Conservation (phyloP, 106 monocot species). For the Alisma plantagoaquatica region DNA sequence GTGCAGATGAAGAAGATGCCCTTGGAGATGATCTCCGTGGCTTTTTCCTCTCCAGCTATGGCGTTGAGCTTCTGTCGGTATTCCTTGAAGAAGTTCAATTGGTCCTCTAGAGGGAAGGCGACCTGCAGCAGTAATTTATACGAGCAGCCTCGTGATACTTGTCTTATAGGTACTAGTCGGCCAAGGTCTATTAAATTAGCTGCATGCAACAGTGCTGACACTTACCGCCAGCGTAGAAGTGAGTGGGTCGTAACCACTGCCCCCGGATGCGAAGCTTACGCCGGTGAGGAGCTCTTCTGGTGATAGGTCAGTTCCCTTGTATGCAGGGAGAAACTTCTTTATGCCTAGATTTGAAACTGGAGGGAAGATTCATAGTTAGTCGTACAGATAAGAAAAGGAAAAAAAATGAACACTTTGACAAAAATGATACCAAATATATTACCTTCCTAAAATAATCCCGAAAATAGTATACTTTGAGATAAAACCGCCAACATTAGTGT, state of each 20-base stretch:
- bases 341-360: conserved; percentile 56
- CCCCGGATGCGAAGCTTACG: conserved; percentile 88
- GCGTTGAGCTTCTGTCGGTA: conserved; percentile 34
- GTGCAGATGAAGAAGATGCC: conserved; percentile 27
- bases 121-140: too few relatives aligned
- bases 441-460: too few relatives aligned
- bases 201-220: too few relatives aligned
- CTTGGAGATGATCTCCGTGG: conserved; percentile 20
- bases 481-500: too few relatives aligned
- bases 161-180: too few relatives aligned
- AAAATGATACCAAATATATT: too few relatives aligned
- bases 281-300: conserved; percentile 68
- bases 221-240: conserved; percentile 43
- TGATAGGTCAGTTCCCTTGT: conserved; percentile 29
- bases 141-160: too few relatives aligned
- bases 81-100: conserved; percentile 47
- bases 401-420: too few relatives aligned
- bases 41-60: conserved; percentile 33
- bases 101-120: conserved; percentile 28
- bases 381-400: too few relatives aligned
- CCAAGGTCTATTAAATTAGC: too few relatives aligned
- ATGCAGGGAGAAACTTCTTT: conserved; percentile 68
- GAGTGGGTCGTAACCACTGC: conserved; percentile 65
- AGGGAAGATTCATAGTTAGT: too few relatives aligned
- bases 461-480: too few relatives aligned